These are phyloP conservation scores for Candolleomyces aberdarensis DNA, from an alignment of 768 basidiomycete species.

Conservation along the genomic window DNA sequence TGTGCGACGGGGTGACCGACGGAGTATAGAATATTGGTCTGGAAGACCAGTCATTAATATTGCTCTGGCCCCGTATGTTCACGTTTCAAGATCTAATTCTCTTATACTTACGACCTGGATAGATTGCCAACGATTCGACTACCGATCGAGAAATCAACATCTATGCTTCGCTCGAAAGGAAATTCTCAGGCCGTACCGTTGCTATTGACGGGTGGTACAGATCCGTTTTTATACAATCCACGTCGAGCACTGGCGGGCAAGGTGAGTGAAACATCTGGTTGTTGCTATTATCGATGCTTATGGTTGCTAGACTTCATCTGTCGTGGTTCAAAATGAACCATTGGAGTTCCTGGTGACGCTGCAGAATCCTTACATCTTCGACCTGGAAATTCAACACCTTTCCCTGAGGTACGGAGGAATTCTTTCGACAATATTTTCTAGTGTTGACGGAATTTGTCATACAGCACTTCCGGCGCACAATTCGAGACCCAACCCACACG, in stretches of 20 bases:
- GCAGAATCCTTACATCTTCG: constrained; percentile 91
- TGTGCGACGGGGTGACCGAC: constrained; percentile 71
- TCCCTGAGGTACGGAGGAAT: constrained; percentile 60
- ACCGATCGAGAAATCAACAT: constrained; percentile 70
- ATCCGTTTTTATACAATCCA: constrained; percentile 93
- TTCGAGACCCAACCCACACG: constrained; percentile 66
- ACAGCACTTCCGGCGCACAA: constrained; percentile 76
- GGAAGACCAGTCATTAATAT: constrained; percentile 77
- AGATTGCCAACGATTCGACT: constrained; percentile 72
- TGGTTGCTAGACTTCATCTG: constrained; percentile 44
- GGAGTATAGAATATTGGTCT: constrained; percentile 83
- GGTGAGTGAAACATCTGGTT: constrained; percentile 34
- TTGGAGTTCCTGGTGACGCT: constrained; percentile 81
- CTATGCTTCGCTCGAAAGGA: constrained; percentile 41
- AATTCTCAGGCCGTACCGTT: constrained; percentile 35
- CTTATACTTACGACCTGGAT: constrained; percentile 7
- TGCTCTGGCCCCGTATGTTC: constrained; percentile 67
- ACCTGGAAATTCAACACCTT: constrained; percentile 81
- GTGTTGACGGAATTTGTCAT: constrained; percentile 7
- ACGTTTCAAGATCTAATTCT: neutral
- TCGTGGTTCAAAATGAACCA: constrained; percentile 79
- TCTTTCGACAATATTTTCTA: neutral
- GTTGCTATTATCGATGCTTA: neutral
- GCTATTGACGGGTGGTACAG: constrained; percentile 55
- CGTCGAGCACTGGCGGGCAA: constrained; percentile 56